Base-by-base conservation (phyloP, 768 basidiomycete genomes). In the Amyloporia xantha region DNA sequence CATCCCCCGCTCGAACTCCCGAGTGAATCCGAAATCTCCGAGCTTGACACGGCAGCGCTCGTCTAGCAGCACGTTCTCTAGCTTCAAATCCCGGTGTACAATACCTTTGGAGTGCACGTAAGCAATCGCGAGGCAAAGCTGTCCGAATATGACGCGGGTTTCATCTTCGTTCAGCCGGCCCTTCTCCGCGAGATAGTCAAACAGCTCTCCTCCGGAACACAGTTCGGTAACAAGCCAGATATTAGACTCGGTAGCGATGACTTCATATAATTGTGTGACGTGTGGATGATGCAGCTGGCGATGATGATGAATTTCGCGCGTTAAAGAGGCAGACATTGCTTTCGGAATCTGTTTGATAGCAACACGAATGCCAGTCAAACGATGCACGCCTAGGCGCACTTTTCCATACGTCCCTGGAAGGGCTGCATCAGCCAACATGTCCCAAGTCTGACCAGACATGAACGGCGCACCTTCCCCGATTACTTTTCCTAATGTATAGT, bases 261-360 rank as follows among this genome's bases (percentile, higher is more conserved):
- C 91, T 69, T 99, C 95, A 71, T 89, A 96, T 68, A 98, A 84
- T 62, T 95, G 92, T 12, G 92, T 90, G 60, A 99, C 81, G 63
- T 96, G 83, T 0, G 92, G 92, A 61, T 98, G 95, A 63, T 96
- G 96, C 11, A 99, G 79, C 42, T 91, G 88, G 44, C 95, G 87
- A 69, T 99, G 95, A 61, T 99, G 96, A 62, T 99, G 95, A 48
- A 99, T 96, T 70, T 99, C 95, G 55, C 95, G 82, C 23, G 96
- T 99, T 35, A 99, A 77, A 15, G 87, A 78, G 5, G 93, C 79
- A 26, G 94, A 91, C 75, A 92, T 81, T 49, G 84, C 80, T 67
- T 98, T 98, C 30, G 95, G 91, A 54, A 97, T 95, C 68, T 97
- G 94, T 71, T 99, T 99, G 71, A 99, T 86, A 48, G 95, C 95